Evolutionary conservation across 345 rosid species (phyloP).

Genomic region (Adansonia digitata): DNA sequence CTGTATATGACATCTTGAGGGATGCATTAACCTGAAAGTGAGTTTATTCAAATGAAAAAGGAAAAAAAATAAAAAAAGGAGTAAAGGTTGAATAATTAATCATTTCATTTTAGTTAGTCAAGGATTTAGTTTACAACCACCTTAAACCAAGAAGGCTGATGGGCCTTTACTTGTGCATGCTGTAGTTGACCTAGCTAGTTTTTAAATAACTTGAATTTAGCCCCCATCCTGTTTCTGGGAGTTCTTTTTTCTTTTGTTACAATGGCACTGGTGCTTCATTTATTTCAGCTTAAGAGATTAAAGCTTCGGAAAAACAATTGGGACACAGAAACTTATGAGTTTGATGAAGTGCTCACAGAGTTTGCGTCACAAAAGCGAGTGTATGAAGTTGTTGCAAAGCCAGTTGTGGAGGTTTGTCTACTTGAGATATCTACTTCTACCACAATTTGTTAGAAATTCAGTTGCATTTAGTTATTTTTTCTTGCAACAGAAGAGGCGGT

Average conservation of each 20-base stretch:
- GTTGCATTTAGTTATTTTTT: background rate
- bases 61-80: background rate
- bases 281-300: conserved; percentile 76
- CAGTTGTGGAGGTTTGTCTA: conserved; percentile 83
- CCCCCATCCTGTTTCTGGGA: background rate
- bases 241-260: background rate
- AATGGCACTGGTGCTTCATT: background rate
- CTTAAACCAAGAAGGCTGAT: background rate
- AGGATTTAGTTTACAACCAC: background rate
- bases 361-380: conserved; percentile 95
- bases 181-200: background rate
- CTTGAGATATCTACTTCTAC: background rate
- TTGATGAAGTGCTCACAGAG: conserved; percentile 94
- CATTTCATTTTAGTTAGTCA: background rate
- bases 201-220: background rate
- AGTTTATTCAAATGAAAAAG: background rate
- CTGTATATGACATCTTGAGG: background rate
- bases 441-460: background rate
- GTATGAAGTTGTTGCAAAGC: conserved; percentile 98
- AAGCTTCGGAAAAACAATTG: conserved; percentile 93
- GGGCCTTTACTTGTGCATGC: background rate
- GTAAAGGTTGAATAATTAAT: background rate
- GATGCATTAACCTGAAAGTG: background rate
- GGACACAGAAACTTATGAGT: conserved; percentile 90
- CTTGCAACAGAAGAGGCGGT: background rate